Percentiles rank a stretch among this genome's conserved stretches.
Evolutionary conservation across 306 rosid genomes (phyloP).

Genomic region (Lathyrus oleraceus): DNA sequence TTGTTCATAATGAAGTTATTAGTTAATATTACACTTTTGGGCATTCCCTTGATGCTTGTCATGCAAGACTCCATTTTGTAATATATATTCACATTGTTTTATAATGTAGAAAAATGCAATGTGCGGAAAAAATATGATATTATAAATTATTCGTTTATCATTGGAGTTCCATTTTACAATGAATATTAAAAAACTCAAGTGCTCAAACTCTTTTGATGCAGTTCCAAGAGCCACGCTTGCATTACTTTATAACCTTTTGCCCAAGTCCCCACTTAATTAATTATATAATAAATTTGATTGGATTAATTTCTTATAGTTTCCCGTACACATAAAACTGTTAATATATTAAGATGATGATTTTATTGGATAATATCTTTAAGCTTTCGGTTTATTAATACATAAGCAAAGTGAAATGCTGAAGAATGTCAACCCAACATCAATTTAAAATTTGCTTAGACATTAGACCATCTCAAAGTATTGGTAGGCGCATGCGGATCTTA

Average conservation of each 20-base stretch:
- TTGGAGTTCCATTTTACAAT: neutral
- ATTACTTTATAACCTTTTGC: neutral
- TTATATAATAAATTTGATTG: neutral
- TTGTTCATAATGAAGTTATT: no score
- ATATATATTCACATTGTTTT: neutral
- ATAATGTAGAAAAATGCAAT: neutral
- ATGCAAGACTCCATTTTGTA: no score
- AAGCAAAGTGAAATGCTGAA: constrained; percentile 42
- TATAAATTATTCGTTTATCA: neutral
- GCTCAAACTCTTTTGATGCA: neutral
- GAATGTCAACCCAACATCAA: constrained; percentile 52
- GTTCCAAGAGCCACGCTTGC: neutral
- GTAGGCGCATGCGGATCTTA: constrained; percentile 57
- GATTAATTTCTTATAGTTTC: neutral
- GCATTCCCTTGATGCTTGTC: no score
- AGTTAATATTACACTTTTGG: no score
- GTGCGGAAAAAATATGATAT: neutral
- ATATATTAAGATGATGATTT: constrained; percentile 18
- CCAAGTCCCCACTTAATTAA: neutral
- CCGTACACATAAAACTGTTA: neutral
- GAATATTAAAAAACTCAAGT: neutral
- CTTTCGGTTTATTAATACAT: constrained; percentile 49
- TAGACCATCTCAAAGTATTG: constrained; percentile 27
- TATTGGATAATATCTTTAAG: constrained; percentile 41
- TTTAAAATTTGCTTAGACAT: constrained; percentile 26